phyloP scores from a whole-genome alignment of 495 filamentous ascomycete genomes.

The Daldinia caldariorum region DNA sequence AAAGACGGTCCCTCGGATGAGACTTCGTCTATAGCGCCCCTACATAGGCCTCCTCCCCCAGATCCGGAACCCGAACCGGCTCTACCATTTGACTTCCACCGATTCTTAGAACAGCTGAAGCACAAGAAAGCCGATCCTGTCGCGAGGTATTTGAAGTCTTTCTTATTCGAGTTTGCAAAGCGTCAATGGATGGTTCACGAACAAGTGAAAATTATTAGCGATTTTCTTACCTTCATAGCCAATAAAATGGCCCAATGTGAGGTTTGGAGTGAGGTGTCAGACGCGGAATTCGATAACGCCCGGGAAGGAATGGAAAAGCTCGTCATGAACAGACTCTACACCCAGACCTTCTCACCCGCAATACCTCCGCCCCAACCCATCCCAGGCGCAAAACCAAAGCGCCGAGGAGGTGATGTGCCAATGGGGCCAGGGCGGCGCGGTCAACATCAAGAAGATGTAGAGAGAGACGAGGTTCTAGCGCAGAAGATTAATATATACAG shows the following conservation, averaged over 20 bases:
- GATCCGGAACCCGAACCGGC: slow-evolving; percentile 89
- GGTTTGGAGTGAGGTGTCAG: slow-evolving; percentile 94
- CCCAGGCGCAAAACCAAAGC: slow-evolving; percentile 72
- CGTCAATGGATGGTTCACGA: slow-evolving; percentile 99
- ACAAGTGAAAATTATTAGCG: slow-evolving; percentile 97
- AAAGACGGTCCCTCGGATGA: slow-evolving; percentile 59
- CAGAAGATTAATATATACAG: slow-evolving; percentile 97
- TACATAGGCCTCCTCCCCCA: slow-evolving; percentile 78
- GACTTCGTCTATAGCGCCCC: slow-evolving; percentile 61
- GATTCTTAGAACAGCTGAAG: slow-evolving; percentile 93
- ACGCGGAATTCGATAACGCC: slow-evolving; percentile 98
- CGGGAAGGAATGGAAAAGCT: slow-evolving; percentile 99
- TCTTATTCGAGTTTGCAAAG: slow-evolving; percentile 94
- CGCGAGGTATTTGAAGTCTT: slow-evolving; percentile 92
- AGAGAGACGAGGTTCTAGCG: slow-evolving; percentile 91
- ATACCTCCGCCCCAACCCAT: slow-evolving; percentile 85
- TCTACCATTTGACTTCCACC: slow-evolving; percentile 96
- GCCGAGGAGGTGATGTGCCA: slow-evolving; percentile 71
- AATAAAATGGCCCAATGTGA: slow-evolving; percentile 99
- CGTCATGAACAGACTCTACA: slow-evolving; percentile 97
- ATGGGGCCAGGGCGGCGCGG: slow-evolving; percentile 85
- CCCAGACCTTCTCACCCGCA: slow-evolving; percentile 94
- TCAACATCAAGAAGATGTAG: slow-evolving; percentile 98
- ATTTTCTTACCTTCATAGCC: slow-evolving; percentile 96
- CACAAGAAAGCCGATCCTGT: slow-evolving; percentile 97